Evolutionary conservation across 2,329 filamentous ascomycete genomes (phyloP), one percentile per base, ranked within the genome.

Genomic region (Leptoxyphium fumago): DNA sequence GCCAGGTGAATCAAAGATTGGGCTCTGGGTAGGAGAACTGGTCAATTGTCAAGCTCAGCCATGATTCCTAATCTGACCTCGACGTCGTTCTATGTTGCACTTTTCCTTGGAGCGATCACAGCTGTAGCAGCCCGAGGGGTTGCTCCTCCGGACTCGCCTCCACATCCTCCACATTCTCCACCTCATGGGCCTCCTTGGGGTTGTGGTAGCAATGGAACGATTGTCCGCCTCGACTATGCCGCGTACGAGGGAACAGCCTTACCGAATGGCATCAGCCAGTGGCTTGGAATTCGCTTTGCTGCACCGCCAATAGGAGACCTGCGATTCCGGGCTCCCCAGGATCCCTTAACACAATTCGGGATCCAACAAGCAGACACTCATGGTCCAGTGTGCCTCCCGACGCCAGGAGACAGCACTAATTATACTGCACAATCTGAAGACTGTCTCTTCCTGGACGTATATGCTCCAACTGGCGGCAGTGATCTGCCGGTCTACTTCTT

Each of bases 271-370:
- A 64, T 86, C 40, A 77, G 73, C 2, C 71, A 80, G 59, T 89
- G 82, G 81, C 70, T 84, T 7, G 84, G 82, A 1, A 75, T 91
- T 49, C 75, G 82, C 38, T 91, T 77, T 64, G 84, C 83, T 1
- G 77, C 80, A 5, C 68, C 82, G 11, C 84, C 84, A 0, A 45
- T 82, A 2, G 80, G 78, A 1, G 53, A 73, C 5, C 57, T 84
- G 47, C 72, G 84, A 15, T 89, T 87, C 55, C 67, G 70, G 43
- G 75, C 77, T 10, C 82, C 84, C 0, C 65, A 72, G 52, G 78
- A 84, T 57, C 82, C 83, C 2, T 51, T 58, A 1, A 62, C 66
- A 14, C 46, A 61, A 2, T 28, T 14, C 18, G 38, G 38, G 7
- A 56, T 74, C 3, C 70, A 77, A 45, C 53, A 68, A 44, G 81